Base-by-base conservation (phyloP, 2,329 filamentous ascomycete species). In the Colletotrichum australisinense region DNA sequence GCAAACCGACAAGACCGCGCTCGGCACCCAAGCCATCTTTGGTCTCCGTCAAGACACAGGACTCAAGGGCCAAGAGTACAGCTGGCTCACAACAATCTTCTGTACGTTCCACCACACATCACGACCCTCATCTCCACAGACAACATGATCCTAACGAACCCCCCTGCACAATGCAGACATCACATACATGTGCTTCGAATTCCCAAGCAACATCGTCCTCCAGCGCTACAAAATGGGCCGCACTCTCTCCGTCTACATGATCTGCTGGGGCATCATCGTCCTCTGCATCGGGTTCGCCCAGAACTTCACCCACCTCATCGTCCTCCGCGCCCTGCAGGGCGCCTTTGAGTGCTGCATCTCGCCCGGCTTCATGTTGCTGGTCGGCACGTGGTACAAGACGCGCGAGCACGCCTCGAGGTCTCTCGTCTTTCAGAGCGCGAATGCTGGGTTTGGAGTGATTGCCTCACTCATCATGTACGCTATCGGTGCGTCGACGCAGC, bases 1-100 rank as follows among this genome's bases (percentile, higher is more conserved):
- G 74, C 86, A 87, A 75, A 83, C 81, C 0, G 85, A 87, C 77
- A 87, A 87, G 76, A 87, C 84, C 1, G 82, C 83, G 0, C 78
- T 84, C 19, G 79, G 82, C 24, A 81, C 78, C 0, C 83, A 84
- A 63, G 83, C 83, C 19, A 83, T 79, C 0, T 84, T 84, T 59
- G 83, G 83, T 6, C 77, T 84, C 4, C 72, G 78, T 49, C 76
- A 79, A 42, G 83, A 77, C 35, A 77, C 77, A 2, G 53, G 71
- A 5, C 74, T 81, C 4, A 69, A 75, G 1, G 79, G 79, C 1
- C 76, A 78, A 28, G 72, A 81, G 62, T 78, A 76, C 26, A 62
- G 63, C 4, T 77, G 75, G 75, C 78, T 80, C 28, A 83, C 81
- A 26, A 83, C 81, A 60, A 80, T 79, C 67, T 83, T 83, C 78